Percentiles rank a stretch among this genome's conserved stretches.
Evolutionary conservation across 208 protist genomes (phyloP).

Genomic region (Acanthamoeba triangularis): DNA sequence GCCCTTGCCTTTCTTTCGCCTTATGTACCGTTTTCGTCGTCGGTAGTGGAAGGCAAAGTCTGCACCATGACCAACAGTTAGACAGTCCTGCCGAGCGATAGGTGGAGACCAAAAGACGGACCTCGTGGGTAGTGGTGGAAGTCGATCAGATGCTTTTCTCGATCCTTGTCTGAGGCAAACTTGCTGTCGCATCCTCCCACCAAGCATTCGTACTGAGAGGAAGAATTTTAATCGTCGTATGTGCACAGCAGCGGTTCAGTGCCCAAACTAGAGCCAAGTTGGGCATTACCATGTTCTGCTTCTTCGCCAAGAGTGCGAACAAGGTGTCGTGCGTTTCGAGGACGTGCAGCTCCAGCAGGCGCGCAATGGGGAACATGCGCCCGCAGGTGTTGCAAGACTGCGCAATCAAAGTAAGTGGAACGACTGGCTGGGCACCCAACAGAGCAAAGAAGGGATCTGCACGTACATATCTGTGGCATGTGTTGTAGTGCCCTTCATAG

Average conservation of each 20-base stretch:
- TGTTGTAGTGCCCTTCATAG: conserved; percentile 62
- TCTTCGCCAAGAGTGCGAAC: conserved; percentile 42
- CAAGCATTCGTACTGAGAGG: conserved; percentile 44
- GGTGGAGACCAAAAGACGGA: neutral
- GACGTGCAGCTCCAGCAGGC: conserved; percentile 57
- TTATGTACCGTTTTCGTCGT: neutral
- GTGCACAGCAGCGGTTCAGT: too few species aligned
- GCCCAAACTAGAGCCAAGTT: neutral
- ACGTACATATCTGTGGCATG: conserved; percentile 47
- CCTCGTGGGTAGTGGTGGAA: conserved; percentile 49
- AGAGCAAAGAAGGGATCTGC: too few species aligned
- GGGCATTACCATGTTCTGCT: conserved; percentile 24
- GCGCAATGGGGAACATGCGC: conserved; percentile 22
- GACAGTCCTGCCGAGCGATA: neutral
- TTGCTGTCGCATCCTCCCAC: neutral
- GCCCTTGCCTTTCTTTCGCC: conserved; percentile 2
- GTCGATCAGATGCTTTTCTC: conserved; percentile 38
- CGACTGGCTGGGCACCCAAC: too few species aligned
- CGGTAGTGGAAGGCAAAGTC: conserved; percentile 11
- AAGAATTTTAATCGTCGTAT: neutral
- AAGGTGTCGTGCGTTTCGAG: conserved; percentile 57
- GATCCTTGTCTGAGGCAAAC: conserved; percentile 49
- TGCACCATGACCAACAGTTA: neutral
- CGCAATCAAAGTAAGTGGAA: too few species aligned
- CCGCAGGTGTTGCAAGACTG: conserved; percentile 39